phyloP scores from a whole-genome alignment of 805 yeast species.

The Teunomyces atbi region DNA sequence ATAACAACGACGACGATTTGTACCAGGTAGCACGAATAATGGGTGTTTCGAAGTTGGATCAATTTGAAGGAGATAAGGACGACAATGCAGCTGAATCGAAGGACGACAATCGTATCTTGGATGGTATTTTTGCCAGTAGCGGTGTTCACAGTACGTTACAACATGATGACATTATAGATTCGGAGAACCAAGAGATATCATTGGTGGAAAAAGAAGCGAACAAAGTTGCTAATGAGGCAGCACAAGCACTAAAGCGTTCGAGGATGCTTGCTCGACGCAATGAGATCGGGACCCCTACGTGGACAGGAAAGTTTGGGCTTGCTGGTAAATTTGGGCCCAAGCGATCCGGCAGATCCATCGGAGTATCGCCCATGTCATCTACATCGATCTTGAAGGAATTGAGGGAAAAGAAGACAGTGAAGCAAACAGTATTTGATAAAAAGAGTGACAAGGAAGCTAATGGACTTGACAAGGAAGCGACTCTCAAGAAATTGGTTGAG shows the following conservation, averaged over 20 bases:
- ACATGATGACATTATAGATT: constrained; percentile 74
- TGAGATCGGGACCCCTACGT: constrained; percentile 81
- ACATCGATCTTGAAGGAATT: constrained; percentile 49
- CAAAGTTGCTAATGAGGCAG: constrained; percentile 51
- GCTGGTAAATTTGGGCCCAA: constrained; percentile 58
- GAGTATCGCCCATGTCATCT: constrained; percentile 34
- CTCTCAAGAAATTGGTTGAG: constrained; percentile 36
- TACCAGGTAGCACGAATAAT: constrained; percentile 57
- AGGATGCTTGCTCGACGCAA: constrained; percentile 47
- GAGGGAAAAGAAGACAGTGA: constrained; percentile 41
- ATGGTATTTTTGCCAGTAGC: constrained; percentile 67
- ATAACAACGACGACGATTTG: constrained; percentile 62
- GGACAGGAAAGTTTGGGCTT: constrained; percentile 90
- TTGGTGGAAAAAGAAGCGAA: constrained; percentile 66
- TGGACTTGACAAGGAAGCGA: constrained; percentile 16
- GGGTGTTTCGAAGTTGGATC: constrained; percentile 75
- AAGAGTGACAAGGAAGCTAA: background rate
- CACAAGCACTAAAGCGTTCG: constrained; percentile 59
- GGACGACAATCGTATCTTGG: constrained; percentile 64
- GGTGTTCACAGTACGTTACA: constrained; percentile 73
- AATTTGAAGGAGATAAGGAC: constrained; percentile 53
- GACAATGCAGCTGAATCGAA: constrained; percentile 18
- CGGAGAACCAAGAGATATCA: constrained; percentile 49
- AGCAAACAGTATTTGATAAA: constrained; percentile 15
- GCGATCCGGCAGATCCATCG: background rate